A percentile compares a stretch with the other conserved stretches of the same genome.
These are phyloP conservation scores for Suillus discolor DNA, from an alignment of 768 basidiomycete genomes.

Conservation along the genomic window DNA sequence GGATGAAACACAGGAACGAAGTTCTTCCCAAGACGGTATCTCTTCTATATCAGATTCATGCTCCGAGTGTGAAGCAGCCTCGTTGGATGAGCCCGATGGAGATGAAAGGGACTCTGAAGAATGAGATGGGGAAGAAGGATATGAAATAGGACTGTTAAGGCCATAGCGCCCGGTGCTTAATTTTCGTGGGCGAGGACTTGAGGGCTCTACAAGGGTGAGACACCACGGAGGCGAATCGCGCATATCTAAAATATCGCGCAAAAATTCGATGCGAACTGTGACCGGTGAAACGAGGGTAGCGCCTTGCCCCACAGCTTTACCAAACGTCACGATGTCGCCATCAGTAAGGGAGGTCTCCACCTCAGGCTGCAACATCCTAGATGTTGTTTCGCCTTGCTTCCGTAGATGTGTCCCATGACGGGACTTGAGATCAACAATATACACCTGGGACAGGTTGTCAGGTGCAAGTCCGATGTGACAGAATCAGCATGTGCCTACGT, in stretches of 20 bases:
- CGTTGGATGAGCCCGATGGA: conserved; percentile 41
- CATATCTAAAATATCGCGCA: conserved; percentile 25
- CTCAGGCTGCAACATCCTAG: conserved; percentile 55
- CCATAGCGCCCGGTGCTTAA: conserved; percentile 65
- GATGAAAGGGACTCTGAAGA: conserved; percentile 43
- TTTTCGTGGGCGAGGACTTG: conserved; percentile 34
- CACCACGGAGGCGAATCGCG: conserved; percentile 22
- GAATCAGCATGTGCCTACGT: conserved; percentile 45
- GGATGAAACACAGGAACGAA: conserved; percentile 18
- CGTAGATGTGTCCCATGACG: conserved; percentile 78
- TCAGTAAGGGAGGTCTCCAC: conserved; percentile 58
- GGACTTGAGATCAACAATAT: conserved; percentile 68
- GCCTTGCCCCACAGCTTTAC: conserved; percentile 70
- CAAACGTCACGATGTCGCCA: conserved; percentile 76
- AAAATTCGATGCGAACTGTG: conserved; percentile 59
- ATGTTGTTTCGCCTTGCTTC: conserved; percentile 49
- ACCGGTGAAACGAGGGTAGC: conserved; percentile 64
- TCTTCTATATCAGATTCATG: conserved; percentile 61
- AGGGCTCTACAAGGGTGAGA: conserved; percentile 24
- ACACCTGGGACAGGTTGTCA: conserved; percentile 47
- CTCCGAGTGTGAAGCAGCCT: conserved; percentile 32
- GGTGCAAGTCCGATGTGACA: conserved; percentile 22
- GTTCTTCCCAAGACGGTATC: conserved; percentile 21
- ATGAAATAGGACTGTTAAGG: conserved; percentile 40
- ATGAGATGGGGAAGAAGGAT: conserved; percentile 27